These are phyloP conservation scores for Sporobolomyces roseus DNA, from an alignment of 768 basidiomycete genomes.

Conservation along the genomic window DNA sequence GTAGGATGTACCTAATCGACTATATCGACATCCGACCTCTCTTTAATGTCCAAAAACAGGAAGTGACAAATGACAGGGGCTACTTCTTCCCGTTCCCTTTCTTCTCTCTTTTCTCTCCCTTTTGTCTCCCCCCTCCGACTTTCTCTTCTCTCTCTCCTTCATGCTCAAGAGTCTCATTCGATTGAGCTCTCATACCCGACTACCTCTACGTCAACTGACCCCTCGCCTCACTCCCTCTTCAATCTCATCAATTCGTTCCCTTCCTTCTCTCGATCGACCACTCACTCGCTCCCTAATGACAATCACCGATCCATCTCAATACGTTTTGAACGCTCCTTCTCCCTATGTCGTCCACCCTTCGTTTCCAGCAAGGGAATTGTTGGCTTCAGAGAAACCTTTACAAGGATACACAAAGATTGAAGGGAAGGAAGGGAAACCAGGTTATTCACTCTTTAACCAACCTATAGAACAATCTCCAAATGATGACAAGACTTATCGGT, in stretches of 20 bases:
- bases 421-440: neutral
- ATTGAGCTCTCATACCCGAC: neutral
- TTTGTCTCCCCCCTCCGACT: neutral
- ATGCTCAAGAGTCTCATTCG: neutral
- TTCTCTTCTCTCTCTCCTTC: neutral
- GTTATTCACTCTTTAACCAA: slow-evolving; percentile 58
- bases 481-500: slow-evolving; percentile 61
- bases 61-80: too few species aligned
- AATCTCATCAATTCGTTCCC: neutral
- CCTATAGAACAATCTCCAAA: slow-evolving; percentile 66
- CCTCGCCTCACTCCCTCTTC: neutral
- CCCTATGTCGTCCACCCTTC: slow-evolving; percentile 22
- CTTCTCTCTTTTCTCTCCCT: neutral
- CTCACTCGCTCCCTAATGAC: slow-evolving; percentile 7
- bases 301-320: slow-evolving; percentile 21
- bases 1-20: too few species aligned
- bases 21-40: too few species aligned
- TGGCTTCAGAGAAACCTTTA: too few species aligned
- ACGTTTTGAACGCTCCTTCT: slow-evolving; percentile 18
- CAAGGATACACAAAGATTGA: slow-evolving; percentile 17
- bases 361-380: neutral
- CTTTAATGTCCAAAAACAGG: too few species aligned
- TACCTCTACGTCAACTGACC: neutral
- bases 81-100: too few species aligned
- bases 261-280: neutral